These are phyloP conservation scores for Perilla frutescens DNA, from an alignment of 257 asterid genomes.

Conservation along the genomic window DNA sequence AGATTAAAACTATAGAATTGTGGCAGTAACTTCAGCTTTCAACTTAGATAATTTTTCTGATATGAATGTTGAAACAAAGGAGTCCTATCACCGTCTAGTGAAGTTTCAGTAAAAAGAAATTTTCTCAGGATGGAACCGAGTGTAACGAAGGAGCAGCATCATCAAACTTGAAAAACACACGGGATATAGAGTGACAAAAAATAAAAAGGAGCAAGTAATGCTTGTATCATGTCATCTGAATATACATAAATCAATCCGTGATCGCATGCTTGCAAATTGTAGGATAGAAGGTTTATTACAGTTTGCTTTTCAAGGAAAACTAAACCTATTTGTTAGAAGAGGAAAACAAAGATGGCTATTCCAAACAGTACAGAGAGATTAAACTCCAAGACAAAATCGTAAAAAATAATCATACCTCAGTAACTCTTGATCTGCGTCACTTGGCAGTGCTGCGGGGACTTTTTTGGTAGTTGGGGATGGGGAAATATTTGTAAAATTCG, in stretches of 20 bases:
- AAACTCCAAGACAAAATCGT: conserved; percentile 7
- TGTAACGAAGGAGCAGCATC: no score
- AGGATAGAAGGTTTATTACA: neutral
- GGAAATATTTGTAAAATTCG: conserved; percentile 43
- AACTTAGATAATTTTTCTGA: neutral
- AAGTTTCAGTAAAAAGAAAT: neutral
- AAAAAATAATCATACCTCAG: conserved; percentile 43
- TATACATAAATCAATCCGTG: neutral
- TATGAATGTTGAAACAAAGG: neutral
- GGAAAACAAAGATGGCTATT: neutral
- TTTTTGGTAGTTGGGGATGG: conserved; percentile 41
- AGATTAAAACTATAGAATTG: neutral
- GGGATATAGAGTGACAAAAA: no score
- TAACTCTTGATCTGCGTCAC: conserved; percentile 43
- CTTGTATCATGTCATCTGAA: no score
- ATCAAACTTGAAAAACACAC: no score
- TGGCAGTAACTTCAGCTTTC: neutral
- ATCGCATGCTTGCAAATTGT: neutral
- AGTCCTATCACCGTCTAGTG: neutral
- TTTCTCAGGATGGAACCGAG: neutral
- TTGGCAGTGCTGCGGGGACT: conserved; percentile 38
- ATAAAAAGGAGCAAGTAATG: no score
- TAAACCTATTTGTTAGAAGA: neutral
- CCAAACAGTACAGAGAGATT: neutral
- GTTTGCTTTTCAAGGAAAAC: neutral